phyloP scores from a whole-genome alignment of 306 rosid species.

The Sicyos baderoa region DNA sequence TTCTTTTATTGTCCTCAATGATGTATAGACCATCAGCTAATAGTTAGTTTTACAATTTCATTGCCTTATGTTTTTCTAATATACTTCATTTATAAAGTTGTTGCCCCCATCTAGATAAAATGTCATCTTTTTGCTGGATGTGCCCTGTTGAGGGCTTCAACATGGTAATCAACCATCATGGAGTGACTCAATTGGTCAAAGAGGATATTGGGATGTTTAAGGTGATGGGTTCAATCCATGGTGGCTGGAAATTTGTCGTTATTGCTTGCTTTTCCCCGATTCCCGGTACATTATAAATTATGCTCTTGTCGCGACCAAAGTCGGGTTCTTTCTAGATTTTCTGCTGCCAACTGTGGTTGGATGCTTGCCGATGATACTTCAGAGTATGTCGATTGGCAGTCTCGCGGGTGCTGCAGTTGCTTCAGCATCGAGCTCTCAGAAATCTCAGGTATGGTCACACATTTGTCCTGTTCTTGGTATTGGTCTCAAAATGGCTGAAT shows the following conservation, averaged over 20 bases:
- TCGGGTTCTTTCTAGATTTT: slow-evolving; percentile 67
- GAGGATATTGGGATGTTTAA: no score
- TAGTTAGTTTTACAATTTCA: no score
- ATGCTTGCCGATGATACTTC: slow-evolving; percentile 91
- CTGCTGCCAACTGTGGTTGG: slow-evolving; percentile 75
- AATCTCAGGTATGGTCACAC: slow-evolving; percentile 63
- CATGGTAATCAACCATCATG: no score
- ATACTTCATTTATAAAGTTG: no score
- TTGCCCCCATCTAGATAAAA: no score
- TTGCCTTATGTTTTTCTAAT: no score
- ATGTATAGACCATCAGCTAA: no score
- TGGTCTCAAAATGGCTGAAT: slow-evolving; percentile 21
- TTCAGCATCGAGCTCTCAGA: slow-evolving; percentile 51
- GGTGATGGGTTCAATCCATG: no score
- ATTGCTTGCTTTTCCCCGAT: slow-evolving; percentile 95
- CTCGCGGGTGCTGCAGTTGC: slow-evolving; percentile 91
- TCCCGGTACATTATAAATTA: slow-evolving; percentile 83
- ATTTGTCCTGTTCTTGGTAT: slow-evolving; percentile 69
- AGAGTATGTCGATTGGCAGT: slow-evolving; percentile 88
- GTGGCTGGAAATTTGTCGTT: slow-evolving; percentile 95
- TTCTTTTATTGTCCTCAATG: neutral
- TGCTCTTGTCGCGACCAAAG: slow-evolving; percentile 83
- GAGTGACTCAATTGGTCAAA: no score
- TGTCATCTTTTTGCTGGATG: no score
- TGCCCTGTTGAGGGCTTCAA: no score